Conservation (phyloP, 1,284 basidiomycete species). For the Sanghuangporus baumii region DNA sequence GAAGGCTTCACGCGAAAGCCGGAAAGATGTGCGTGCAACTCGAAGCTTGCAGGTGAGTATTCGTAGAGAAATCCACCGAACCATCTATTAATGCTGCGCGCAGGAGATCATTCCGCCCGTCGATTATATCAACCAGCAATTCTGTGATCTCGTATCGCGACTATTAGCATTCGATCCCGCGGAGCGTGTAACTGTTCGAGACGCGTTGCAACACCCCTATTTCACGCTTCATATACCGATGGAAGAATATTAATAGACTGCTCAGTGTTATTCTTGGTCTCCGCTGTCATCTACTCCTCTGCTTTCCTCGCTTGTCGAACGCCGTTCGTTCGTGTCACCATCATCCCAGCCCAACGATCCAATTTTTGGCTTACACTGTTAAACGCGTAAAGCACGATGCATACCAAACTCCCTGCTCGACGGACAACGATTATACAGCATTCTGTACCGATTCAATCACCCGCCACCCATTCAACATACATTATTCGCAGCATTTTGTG, state of each 20-base stretch:
- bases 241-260: slow-evolving; percentile 16
- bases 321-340: background rate
- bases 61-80: slow-evolving; percentile 15
- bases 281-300: background rate
- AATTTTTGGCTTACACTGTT: slow-evolving; percentile 7
- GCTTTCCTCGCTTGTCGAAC: background rate
- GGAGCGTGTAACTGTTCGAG: slow-evolving; percentile 79
- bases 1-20: slow-evolving; percentile 82
- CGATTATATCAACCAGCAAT: slow-evolving; percentile 70
- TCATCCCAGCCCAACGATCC: background rate
- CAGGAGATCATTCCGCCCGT: slow-evolving; percentile 81
- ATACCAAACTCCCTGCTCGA: background rate
- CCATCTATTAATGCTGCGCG: slow-evolving; percentile 10
- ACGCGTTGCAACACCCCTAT: slow-evolving; percentile 86
- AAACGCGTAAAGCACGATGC: background rate
- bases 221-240: slow-evolving; percentile 58
- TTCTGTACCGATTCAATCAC: slow-evolving; percentile 3
- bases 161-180: slow-evolving; percentile 90
- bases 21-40: slow-evolving; percentile 90
- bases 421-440: background rate
- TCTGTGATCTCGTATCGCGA: slow-evolving; percentile 82
- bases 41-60: slow-evolving; percentile 55
- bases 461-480: background rate
- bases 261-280: background rate
- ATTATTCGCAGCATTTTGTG: background rate